Percentiles rank a stretch among this genome's conserved stretches.
These are phyloP conservation scores for Elsinoe necatrix DNA, from an alignment of 2,329 filamentous ascomycete species.

Conservation along the genomic window DNA sequence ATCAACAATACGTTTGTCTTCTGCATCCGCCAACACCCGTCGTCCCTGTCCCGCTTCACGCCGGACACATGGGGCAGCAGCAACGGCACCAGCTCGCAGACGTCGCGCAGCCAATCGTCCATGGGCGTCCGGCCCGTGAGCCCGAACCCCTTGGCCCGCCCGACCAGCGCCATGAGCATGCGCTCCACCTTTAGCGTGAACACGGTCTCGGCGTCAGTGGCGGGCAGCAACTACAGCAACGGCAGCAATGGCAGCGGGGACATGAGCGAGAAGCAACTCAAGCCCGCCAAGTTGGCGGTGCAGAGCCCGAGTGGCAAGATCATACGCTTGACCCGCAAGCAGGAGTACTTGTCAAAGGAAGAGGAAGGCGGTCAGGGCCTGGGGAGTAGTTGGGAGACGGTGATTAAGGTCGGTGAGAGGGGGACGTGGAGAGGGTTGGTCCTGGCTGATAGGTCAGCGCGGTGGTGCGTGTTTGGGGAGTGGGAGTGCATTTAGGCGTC, in stretches of 20 bases:
- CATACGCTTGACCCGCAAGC: slow-evolving; percentile 70
- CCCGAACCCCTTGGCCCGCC: slow-evolving; percentile 46
- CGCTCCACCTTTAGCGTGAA: slow-evolving; percentile 36
- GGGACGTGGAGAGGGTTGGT: slow-evolving; percentile 76
- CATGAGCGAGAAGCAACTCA: slow-evolving; percentile 48
- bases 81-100: slow-evolving; percentile 27
- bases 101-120: slow-evolving; percentile 24
- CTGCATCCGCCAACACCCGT: slow-evolving; percentile 84
- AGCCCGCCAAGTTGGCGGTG: slow-evolving; percentile 91
- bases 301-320: slow-evolving; percentile 94
- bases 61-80: slow-evolving; percentile 32
- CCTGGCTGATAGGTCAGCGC: slow-evolving; percentile 70
- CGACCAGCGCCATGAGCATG: slow-evolving; percentile 53
- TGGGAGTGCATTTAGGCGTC: slow-evolving; percentile 55
- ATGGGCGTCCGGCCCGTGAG: slow-evolving; percentile 38
- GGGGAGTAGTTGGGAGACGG: slow-evolving; percentile 77
- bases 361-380: slow-evolving; percentile 54
- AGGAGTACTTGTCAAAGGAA: slow-evolving; percentile 45
- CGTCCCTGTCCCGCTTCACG: slow-evolving; percentile 42
- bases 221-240: slow-evolving; percentile 45
- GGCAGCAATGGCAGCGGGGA: slow-evolving; percentile 50
- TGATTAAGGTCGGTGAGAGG: slow-evolving; percentile 79
- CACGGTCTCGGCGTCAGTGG: slow-evolving; percentile 42
- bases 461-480: slow-evolving; percentile 90
- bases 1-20: slow-evolving; percentile 98